Conservation (phyloP, 176 grass and related monocot genomes). For the Oryza brachyantha region DNA sequence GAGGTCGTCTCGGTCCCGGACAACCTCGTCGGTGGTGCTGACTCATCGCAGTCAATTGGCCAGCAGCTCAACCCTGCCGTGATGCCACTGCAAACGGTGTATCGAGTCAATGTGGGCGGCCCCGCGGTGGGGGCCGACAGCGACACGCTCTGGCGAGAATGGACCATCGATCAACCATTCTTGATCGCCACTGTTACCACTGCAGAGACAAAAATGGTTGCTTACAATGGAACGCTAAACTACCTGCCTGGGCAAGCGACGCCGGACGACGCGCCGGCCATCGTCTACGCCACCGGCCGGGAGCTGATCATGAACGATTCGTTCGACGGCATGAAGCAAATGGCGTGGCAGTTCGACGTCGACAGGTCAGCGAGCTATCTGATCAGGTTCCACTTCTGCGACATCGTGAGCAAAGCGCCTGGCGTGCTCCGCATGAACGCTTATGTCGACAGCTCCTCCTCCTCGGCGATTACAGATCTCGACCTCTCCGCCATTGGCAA, state of each 20-base stretch:
- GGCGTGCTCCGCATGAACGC: constrained; percentile 36
- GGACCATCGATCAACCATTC: constrained; percentile 40
- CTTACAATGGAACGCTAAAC: not conserved
- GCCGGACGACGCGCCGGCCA: constrained; percentile 40
- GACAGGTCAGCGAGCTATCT: constrained; percentile 40
- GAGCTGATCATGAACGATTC: constrained; percentile 9
- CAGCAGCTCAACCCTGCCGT: constrained; percentile 18
- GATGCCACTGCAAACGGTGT: constrained; percentile 47
- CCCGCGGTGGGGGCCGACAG: constrained; percentile 27
- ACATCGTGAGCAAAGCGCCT: constrained; percentile 46
- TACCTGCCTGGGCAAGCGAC: constrained; percentile 36
- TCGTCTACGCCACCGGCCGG: constrained; percentile 61
- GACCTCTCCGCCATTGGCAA: constrained; percentile 34
- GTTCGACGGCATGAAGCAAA: constrained; percentile 24
- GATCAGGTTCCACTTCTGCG: constrained; percentile 66
- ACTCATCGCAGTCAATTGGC: not conserved
- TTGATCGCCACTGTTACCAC: not conserved
- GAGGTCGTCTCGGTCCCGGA: constrained; percentile 70
- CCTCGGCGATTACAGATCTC: not conserved
- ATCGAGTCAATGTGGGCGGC: constrained; percentile 68
- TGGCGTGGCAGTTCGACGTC: constrained; percentile 66
- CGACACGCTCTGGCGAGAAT: constrained; percentile 65
- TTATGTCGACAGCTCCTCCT: constrained; percentile 13
- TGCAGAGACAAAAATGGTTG: not conserved
- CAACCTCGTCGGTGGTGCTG: constrained; percentile 22